Evolutionary conservation across 2,329 filamentous ascomycete genomes (phyloP).

Genomic region (Akanthomyces uredinophilus): DNA sequence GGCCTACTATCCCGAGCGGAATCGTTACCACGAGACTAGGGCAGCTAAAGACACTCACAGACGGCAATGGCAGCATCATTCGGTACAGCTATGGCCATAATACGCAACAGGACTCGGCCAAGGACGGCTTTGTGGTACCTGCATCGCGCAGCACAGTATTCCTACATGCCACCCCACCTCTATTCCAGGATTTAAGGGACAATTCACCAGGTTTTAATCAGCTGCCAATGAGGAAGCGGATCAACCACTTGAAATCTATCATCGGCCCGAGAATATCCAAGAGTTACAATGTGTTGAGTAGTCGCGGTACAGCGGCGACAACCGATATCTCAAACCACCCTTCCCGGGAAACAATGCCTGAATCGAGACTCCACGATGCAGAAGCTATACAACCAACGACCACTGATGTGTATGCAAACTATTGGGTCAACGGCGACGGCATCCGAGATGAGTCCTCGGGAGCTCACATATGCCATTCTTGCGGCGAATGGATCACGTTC

Average conservation of each 20-base stretch:
- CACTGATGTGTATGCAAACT: background rate
- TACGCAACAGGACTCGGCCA: constrained; percentile 20
- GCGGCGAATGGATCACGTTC: constrained; percentile 36
- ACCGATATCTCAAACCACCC: background rate
- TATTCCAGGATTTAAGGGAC: background rate
- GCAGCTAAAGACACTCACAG: constrained; percentile 5
- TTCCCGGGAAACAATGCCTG: background rate
- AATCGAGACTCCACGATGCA: too few relatives aligned
- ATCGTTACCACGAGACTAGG: constrained; percentile 5
- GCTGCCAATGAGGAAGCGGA: background rate
- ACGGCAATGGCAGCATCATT: constrained; percentile 4
- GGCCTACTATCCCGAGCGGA: constrained; percentile 6
- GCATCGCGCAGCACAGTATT: constrained; percentile 13
- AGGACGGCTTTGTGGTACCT: constrained; percentile 17
- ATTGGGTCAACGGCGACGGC: constrained; percentile 10
- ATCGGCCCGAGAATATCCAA: background rate
- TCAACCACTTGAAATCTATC: background rate
- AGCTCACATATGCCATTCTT: constrained; percentile 46
- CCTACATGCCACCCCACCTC: background rate
- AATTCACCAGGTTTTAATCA: background rate
- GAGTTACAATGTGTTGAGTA: background rate
- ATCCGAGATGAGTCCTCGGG: background rate
- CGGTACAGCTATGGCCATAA: constrained; percentile 15
- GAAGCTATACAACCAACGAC: background rate
- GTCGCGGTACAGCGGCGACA: background rate